phyloP scores from a whole-genome alignment of 2,329 filamentous ascomycete species.

The Aspergillus calidoustus region DNA sequence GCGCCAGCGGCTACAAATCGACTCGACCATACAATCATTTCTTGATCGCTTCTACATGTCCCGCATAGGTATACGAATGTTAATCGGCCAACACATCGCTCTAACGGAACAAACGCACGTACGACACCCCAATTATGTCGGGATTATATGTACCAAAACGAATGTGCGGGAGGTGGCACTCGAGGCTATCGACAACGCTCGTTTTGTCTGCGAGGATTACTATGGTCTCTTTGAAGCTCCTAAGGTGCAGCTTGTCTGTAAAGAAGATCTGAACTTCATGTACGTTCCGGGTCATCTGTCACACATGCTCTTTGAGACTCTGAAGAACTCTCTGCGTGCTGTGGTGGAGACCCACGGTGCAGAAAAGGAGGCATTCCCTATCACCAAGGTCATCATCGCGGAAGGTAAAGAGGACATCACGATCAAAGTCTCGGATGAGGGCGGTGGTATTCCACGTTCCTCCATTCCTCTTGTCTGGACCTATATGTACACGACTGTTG shows the following conservation, averaged over 20 bases:
- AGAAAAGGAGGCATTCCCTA: slow-evolving; percentile 93
- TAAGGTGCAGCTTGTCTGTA: slow-evolving; percentile 95
- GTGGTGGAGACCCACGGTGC: slow-evolving; percentile 95
- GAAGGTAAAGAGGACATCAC: slow-evolving; percentile 99
- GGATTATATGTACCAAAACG: slow-evolving; percentile 98
- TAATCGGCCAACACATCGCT: slow-evolving; percentile 97
- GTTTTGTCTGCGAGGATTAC: slow-evolving; percentile 99
- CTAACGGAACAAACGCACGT: slow-evolving; percentile 90
- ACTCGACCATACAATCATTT: slow-evolving; percentile 95
- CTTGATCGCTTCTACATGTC: slow-evolving; percentile 99
- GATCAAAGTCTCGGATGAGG: slow-evolving; percentile 97
- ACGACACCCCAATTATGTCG: slow-evolving; percentile 90
- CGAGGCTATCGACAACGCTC: slow-evolving; percentile 96
- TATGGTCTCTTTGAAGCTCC: slow-evolving; percentile 97
- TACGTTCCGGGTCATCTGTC: slow-evolving; percentile 98
- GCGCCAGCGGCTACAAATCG: slow-evolving; percentile 96
- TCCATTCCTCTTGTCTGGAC: slow-evolving; percentile 99
- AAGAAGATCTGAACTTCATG: slow-evolving; percentile 95
- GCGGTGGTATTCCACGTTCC: slow-evolving; percentile 90
- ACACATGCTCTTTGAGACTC: slow-evolving; percentile 98
- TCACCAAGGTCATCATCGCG: slow-evolving; percentile 96
- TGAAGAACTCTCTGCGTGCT: slow-evolving; percentile 96
- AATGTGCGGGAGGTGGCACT: slow-evolving; percentile 94
- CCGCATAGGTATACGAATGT: slow-evolving; percentile 97
- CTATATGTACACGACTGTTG: slow-evolving; percentile 99